Conservation (phyloP, 2,329 filamentous ascomycete species). For the Botrytis aclada region DNA sequence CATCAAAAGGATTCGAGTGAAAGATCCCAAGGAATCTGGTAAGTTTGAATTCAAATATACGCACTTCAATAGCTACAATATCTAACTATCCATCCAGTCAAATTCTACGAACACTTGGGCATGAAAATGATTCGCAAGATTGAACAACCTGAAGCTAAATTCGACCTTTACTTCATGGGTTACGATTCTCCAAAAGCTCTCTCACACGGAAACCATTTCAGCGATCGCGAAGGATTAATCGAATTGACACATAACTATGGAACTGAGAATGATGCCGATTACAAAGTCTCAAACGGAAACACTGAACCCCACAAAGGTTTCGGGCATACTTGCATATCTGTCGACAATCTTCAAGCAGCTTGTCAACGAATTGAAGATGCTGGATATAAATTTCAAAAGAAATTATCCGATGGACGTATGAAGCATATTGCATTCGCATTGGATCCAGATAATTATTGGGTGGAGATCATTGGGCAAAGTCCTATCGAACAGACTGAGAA, state of each 20-base stretch:
- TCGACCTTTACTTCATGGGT: constrained; percentile 92
- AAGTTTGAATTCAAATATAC: constrained; percentile 25
- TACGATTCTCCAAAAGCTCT: constrained; percentile 75
- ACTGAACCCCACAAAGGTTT: constrained; percentile 75
- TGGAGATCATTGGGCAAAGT: constrained; percentile 76
- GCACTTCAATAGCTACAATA: neutral
- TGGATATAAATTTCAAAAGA: constrained; percentile 94
- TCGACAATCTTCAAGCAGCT: constrained; percentile 82
- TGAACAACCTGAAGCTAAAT: constrained; percentile 81
- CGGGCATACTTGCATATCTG: constrained; percentile 74
- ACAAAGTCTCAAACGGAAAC: constrained; percentile 84
- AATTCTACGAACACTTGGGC: constrained; percentile 92
- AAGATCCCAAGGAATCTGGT: constrained; percentile 82
- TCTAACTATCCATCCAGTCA: constrained; percentile 49
- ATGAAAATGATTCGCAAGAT: constrained; percentile 81
- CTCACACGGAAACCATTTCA: constrained; percentile 67
- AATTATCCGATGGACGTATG: constrained; percentile 84
- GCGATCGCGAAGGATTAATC: constrained; percentile 84
- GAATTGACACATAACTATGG: constrained; percentile 86
- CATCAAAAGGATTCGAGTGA: constrained; percentile 74
- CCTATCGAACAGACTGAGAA: constrained; percentile 67
- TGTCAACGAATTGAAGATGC: constrained; percentile 87
- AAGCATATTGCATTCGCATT: constrained; percentile 84
- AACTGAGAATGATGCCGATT: constrained; percentile 79
- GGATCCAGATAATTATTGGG: constrained; percentile 84